These are phyloP conservation scores for Delonix regia DNA, from an alignment of 306 rosid genomes.

Conservation along the genomic window DNA sequence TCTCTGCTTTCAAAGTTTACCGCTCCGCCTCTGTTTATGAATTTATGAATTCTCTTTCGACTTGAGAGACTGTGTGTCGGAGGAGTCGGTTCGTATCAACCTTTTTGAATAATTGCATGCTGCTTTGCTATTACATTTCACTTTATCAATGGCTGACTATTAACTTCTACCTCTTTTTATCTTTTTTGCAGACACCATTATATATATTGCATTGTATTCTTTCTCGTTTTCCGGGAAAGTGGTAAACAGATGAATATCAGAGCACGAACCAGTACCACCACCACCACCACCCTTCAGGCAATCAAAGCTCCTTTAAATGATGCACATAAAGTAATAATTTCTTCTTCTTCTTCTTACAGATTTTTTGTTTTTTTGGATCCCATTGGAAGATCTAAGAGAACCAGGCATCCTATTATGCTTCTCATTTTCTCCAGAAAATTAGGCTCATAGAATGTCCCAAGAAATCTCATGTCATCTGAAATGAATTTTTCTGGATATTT, in stretches of 20 bases:
- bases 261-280: constrained; percentile 49
- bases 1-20: constrained; percentile 62
- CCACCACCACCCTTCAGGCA: constrained; percentile 55
- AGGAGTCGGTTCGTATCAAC: neutral
- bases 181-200: constrained; percentile 29
- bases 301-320: constrained; percentile 62
- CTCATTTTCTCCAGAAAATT: constrained; percentile 40
- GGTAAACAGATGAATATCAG: constrained; percentile 65
- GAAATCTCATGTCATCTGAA: constrained; percentile 13
- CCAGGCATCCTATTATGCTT: neutral
- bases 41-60: neutral
- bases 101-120: constrained; percentile 29
- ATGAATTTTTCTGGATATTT: constrained; percentile 34
- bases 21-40: constrained; percentile 51
- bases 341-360: constrained; percentile 10
- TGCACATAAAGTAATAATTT: constrained; percentile 62
- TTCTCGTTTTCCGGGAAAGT: constrained; percentile 54
- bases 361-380: neutral
- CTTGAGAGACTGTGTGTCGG: constrained; percentile 20
- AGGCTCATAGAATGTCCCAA: neutral
- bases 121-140: constrained; percentile 14
- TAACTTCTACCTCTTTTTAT: constrained; percentile 23
- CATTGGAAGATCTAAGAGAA: neutral
- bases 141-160: constrained; percentile 5
- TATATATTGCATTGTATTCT: constrained; percentile 34